Evolutionary conservation across 2,329 filamentous ascomycete species (phyloP).

Genomic region (Beauveria varroae): DNA sequence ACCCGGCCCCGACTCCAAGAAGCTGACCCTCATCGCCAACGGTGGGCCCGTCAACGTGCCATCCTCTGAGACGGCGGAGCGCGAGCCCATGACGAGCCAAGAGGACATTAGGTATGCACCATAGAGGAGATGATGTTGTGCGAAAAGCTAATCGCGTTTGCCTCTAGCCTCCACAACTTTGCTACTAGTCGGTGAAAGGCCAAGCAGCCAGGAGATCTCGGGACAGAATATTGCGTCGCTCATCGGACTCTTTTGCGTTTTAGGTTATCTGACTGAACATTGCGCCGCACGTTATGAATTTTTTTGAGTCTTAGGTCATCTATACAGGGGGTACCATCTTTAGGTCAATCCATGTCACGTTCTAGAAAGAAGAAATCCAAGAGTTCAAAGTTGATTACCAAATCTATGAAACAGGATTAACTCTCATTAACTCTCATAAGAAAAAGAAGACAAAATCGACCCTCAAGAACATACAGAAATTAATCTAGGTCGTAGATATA

Average conservation of each 20-base stretch:
- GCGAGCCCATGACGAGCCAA: constrained; percentile 16
- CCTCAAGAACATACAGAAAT: too few species aligned
- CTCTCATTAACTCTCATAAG: rapidly evolving
- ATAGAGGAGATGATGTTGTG: neutral
- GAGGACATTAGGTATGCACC: constrained; percentile 26
- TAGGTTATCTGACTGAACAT: neutral
- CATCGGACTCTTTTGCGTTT: neutral
- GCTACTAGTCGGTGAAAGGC: neutral
- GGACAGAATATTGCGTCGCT: neutral
- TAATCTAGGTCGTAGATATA: too few species aligned
- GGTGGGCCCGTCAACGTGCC: constrained; percentile 48
- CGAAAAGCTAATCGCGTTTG: neutral
- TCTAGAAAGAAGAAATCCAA: too few species aligned
- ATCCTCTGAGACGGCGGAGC: neutral
- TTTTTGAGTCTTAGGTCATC: too few species aligned
- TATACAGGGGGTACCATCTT: too few species aligned
- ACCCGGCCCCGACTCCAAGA: neutral
- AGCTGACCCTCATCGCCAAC: constrained; percentile 16
- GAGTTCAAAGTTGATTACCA: too few species aligned
- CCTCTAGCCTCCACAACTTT: neutral
- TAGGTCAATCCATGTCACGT: too few species aligned
- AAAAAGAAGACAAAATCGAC: too few species aligned
- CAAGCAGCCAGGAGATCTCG: neutral
- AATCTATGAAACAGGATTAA: too few species aligned
- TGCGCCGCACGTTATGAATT: too few species aligned